A percentile compares a stretch with the other conserved stretches of the same genome.
Conservation (phyloP, 352 stramenopile genomes). For the Phytophthora citrophthora region DNA sequence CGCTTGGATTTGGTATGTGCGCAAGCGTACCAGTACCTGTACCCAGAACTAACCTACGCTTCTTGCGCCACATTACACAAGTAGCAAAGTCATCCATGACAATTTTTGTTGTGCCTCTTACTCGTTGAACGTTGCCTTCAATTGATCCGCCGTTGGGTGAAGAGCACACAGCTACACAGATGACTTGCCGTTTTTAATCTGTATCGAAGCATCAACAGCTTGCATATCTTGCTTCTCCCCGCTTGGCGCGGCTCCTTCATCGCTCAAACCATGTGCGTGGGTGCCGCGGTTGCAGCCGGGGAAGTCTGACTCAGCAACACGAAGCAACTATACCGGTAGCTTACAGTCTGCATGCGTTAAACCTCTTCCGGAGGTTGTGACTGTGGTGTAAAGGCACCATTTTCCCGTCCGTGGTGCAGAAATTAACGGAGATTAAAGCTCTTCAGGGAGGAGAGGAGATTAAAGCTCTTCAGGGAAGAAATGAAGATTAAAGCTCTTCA, state of each 20-base stretch:
- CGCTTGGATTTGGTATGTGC: background rate
- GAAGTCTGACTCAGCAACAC: conserved; percentile 11
- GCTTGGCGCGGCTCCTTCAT: conserved; percentile 1
- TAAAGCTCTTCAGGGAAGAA: background rate
- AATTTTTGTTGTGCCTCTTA: background rate
- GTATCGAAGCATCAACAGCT: background rate
- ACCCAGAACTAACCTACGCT: background rate
- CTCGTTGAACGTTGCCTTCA: background rate
- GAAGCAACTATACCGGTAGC: background rate
- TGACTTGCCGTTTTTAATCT: background rate
- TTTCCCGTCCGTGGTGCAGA: conserved; percentile 11
- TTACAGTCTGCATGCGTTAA: background rate
- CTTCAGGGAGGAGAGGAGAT: conserved; percentile 4
- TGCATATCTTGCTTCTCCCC: background rate
- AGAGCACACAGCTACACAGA: background rate
- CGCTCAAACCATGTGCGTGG: conserved; percentile 2
- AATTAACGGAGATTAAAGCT: conserved; percentile 15
- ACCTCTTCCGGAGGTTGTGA: background rate
- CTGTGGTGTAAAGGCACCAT: conserved; percentile 9
- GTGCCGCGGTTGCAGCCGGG: conserved; percentile 5
- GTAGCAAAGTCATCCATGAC: background rate
- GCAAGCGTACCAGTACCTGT: background rate
- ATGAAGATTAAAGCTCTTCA: background rate
- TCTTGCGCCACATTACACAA: background rate
- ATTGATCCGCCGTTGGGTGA: background rate